Evolutionary conservation across 78 protist species (phyloP).

Genomic region (Polysphondylium violaceum): DNA sequence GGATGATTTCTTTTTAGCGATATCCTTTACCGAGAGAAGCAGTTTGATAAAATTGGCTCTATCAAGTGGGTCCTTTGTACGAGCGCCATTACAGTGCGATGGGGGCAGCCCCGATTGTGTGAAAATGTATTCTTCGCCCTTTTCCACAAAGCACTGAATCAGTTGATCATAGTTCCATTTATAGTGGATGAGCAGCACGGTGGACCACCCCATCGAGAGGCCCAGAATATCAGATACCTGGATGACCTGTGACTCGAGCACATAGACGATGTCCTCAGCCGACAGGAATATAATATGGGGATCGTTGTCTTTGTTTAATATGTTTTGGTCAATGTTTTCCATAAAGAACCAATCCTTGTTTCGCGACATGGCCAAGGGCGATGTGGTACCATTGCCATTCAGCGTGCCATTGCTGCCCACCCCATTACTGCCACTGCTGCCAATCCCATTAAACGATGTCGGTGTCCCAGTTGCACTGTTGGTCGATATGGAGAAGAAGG

Average conservation of each 20-base stretch:
- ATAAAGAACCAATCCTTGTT: neutral
- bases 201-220: neutral
- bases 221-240: constrained; percentile 12
- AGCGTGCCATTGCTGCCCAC: neutral
- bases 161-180: constrained; percentile 26
- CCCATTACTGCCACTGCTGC: neutral
- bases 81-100: too few species aligned
- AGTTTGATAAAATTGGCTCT: too few species aligned
- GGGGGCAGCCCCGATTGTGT: neutral
- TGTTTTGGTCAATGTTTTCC: neutral
- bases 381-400: neutral
- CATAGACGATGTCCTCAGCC: neutral
- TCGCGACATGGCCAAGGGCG: neutral
- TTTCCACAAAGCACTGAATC: constrained; percentile 3
- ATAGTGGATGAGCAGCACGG: neutral
- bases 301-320: constrained; percentile 11
- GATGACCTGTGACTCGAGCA: neutral
- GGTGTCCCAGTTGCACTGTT: neutral
- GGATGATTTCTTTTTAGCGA: too few species aligned
- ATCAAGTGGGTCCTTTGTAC: too few species aligned
- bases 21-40: too few species aligned
- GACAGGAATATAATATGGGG: neutral
- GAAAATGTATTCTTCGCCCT: constrained; percentile 5
- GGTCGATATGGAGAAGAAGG: neutral
- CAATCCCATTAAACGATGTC: neutral